Conservation (phyloP, 164 flowering plant species). For the Magnolia changhungtana region DNA sequence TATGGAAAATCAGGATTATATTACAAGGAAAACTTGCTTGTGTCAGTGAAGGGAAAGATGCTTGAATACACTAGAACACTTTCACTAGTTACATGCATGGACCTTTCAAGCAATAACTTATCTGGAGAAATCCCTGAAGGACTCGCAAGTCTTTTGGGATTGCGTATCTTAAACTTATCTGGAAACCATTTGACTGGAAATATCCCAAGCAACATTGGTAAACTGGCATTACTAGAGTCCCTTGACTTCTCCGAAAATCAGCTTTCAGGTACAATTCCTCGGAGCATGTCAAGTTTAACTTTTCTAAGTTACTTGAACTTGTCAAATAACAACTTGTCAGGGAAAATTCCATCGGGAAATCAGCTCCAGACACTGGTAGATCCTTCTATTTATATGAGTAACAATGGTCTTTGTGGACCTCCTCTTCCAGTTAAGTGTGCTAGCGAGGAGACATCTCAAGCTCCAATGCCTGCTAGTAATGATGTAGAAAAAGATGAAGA, state of each 20-base stretch:
- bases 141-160: background rate
- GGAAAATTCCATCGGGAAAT: background rate
- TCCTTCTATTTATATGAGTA: background rate
- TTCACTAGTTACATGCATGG: background rate
- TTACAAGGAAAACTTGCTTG: background rate
- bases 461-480: background rate
- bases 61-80: background rate
- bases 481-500: background rate
- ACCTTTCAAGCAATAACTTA: background rate
- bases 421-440: background rate
- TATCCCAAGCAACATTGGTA: background rate
- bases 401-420: background rate
- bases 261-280: background rate
- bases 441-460: background rate
- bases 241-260: background rate
- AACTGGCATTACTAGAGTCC: background rate
- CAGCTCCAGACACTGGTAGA: background rate
- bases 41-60: background rate
- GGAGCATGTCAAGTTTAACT: background rate
- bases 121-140: background rate
- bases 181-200: background rate
- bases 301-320: background rate
- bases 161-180: background rate
- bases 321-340: background rate
- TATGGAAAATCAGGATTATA: background rate